Base-by-base conservation (phyloP, 176 grass and related monocot species). In the Panicum miliaceum region DNA sequence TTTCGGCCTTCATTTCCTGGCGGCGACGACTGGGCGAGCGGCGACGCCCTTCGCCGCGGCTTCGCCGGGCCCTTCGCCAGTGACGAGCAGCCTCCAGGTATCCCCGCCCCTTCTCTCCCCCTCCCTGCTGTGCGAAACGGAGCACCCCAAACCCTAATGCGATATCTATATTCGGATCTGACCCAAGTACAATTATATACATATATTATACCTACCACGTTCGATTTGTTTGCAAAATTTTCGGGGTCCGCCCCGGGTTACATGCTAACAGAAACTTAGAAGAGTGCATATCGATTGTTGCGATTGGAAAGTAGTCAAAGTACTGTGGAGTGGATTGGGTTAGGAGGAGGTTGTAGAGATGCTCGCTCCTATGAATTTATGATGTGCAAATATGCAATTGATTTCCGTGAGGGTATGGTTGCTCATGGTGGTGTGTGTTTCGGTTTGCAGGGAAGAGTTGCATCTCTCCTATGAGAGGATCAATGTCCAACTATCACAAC, bases 401-500 rank as follows among this genome's bases (percentile, higher is more conserved):
- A 57, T 57, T 9, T 57, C 54, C n/a, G 54, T 23, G 22, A 13
- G 20, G 59, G 20, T 23, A 16, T 79, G 59, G 1, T 60, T 41
- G 81, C 75, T 87, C 52, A 54, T 56, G 42, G 75, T 40, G 68
- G 41, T 41, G 4, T 70, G 52, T 18, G 38, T 73, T 78, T 73
- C 32, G 80, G 42, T 71, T 84, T 87, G 29, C 81, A 91, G 89
- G 76, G 54, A 65, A 83, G 75, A 51, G 76, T 26, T 41, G 19
- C 16, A 64, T 75, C 56, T 51, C 40, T 65, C 34, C 14, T 64
- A 50, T 45, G 62, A 23, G 67, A 70, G 86, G 80, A 90, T 23
- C 68, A 54, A 94, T 97, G 95, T 91, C 82, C 18, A 77, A 85
- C 8, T 84, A 97, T 82, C 87, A 84, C n/a, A 88, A 84, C 51